Evolutionary conservation across 1,284 basidiomycete species (phyloP), one percentile per base, ranked within the genome.

Genomic region (Meripilus lineatus): DNA sequence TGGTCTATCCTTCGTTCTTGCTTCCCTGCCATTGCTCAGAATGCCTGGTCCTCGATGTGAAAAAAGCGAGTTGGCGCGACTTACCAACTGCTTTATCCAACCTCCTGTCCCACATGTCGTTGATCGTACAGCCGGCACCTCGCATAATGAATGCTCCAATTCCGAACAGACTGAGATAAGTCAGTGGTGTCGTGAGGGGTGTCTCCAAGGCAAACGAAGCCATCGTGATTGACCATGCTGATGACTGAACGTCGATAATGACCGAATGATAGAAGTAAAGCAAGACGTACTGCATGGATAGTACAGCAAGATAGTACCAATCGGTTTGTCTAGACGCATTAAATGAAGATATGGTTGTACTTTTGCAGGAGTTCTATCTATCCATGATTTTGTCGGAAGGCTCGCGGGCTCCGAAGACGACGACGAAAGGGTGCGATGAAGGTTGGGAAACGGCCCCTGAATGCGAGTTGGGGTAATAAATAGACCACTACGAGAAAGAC

Each of bases 71-170:
- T n/a, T n/a, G n/a, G n/a, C n/a, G 17, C 38, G 8, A 64, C 90
- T 59, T 59, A 93, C 93, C 91, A 40, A 99, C 96, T 45, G 85
- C 81, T 58, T 81, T 84, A 69, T 99, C 96, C 46, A 97, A 77
- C 54, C 90, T 80, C 51, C 76, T 75, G 63, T 99, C 96, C 94
- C 96, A 99, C 83, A 99, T 87, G 62, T 99, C 96, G 62, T 99
- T 99, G 58, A 99, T 96, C 0, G 93, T 98, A 63, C 96, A 99
- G 4, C 96, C 96, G 5, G 96, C 96, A 5, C 96, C 93, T 15
- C 96, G 84, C 96, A 99, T 99, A 44, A 99, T 77, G 34, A 97
- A 58, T 0, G 96, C 93, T 0, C 96, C 96, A 3, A 87, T 65
- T 1, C 89, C 94, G 58, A 99, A 99, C 0, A 99, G 71, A 21